phyloP scores from a whole-genome alignment of 306 rosid species.

The Alnus rubra region DNA sequence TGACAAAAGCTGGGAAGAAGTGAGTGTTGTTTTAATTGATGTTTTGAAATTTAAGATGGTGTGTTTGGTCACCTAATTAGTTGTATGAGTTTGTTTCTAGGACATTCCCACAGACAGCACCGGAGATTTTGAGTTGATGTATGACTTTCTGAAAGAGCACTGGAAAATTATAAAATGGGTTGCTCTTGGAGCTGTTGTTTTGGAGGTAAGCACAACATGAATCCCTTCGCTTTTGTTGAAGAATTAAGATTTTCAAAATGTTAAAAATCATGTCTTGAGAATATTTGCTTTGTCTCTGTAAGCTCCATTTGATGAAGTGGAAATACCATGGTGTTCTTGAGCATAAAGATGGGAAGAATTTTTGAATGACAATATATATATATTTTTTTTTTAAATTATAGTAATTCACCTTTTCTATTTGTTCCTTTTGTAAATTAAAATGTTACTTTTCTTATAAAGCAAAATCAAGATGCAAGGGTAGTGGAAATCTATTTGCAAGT shows the following conservation, averaged over 20 bases:
- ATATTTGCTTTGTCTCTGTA: not conserved
- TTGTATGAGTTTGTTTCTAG: constrained; percentile 38
- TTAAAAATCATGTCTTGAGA: not conserved
- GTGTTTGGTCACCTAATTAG: constrained; percentile 37
- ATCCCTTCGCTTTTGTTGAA: constrained; percentile 9
- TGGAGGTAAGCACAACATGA: constrained; percentile 61
- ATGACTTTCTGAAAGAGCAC: constrained; percentile 59
- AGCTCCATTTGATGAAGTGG: not conserved
- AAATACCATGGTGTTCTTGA: not conserved
- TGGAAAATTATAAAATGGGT: constrained; percentile 82
- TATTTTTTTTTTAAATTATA: not conserved
- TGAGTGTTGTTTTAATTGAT: constrained; percentile 40
- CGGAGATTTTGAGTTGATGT: constrained; percentile 76
- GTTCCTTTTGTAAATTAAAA: not conserved
- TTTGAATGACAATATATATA: not conserved
- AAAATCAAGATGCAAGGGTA: not conserved
- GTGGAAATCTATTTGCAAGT: not conserved
- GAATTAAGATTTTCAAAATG: constrained; percentile 7
- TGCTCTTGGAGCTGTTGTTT: constrained; percentile 79
- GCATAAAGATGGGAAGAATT: not conserved
- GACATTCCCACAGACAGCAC: constrained; percentile 75
- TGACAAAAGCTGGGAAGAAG: constrained; percentile 84
- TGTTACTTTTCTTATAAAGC: not conserved
- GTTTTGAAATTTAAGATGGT: constrained; percentile 31
- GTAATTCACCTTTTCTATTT: not conserved